Evolutionary conservation across 2,329 filamentous ascomycete species (phyloP).

Genomic region (Cordyceps tenuipes): DNA sequence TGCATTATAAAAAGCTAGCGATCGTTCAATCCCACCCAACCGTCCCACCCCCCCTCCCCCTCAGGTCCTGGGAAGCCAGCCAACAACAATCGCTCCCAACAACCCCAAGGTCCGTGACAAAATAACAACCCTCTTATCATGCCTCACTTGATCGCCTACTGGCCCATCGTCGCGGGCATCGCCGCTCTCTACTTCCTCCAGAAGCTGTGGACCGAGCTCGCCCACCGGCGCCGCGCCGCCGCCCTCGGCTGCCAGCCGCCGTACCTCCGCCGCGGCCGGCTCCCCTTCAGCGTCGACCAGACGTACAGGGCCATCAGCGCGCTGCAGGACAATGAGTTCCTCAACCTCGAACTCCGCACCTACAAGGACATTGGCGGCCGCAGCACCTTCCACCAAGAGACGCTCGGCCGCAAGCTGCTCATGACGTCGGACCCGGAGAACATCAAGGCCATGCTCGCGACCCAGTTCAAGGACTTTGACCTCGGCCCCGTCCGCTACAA

Average conservation of each 20-base stretch:
- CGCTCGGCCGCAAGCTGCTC: constrained; percentile 8
- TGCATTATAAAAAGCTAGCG: background rate
- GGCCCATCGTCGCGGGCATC: constrained; percentile 1
- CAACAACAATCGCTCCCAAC: background rate
- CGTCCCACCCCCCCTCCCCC: background rate
- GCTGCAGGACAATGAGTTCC: background rate
- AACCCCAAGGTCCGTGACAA: too few species aligned
- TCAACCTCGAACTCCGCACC: background rate
- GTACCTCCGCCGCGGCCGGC: background rate
- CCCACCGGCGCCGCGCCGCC: background rate
- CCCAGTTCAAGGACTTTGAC: constrained; percentile 29
- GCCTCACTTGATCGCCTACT: background rate
- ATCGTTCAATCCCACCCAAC: background rate
- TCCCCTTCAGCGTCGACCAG: background rate
- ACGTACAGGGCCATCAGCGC: background rate
- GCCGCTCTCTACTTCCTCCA: background rate
- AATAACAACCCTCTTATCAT: background rate
- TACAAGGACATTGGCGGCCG: background rate
- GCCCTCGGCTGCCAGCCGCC: constrained; percentile 2
- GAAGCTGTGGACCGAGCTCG: background rate
- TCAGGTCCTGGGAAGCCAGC: too few species aligned
- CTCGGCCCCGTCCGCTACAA: background rate
- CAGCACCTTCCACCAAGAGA: constrained; percentile 11
- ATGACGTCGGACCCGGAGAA: constrained; percentile 34
- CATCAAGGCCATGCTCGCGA: constrained; percentile 41